Base-by-base conservation (phyloP, 148 eudicot genomes). In the Rheum nobile region DNA sequence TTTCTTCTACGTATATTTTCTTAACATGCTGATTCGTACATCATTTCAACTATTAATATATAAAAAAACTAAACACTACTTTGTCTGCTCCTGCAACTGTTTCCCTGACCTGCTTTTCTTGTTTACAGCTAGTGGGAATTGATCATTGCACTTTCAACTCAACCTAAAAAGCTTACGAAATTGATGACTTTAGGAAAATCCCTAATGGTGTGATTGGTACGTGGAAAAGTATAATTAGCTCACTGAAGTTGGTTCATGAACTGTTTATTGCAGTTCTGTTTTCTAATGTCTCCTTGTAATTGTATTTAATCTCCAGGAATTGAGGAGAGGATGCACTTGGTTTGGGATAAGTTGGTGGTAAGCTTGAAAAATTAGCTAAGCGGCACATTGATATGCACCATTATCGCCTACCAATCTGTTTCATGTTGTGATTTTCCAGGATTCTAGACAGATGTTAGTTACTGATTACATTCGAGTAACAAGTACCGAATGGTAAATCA, bases 261-360 rank as follows among this genome's bases (percentile, higher is more conserved):
- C n/a, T n/a, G n/a, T n/a, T n/a, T n/a, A n/a, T n/a, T n/a, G n/a
- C 13, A 8, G 14, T n/a, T 71, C 28, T 19, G 14, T 52, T 50
- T 35, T 38, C 13, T 19, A 10, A 21, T n/a, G 9, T 22, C 26
- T 38, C 19, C 19, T 8, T 14, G 42, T 32, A 8, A 13, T 31
- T n/a, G 35, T 41, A 19, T 54, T 35, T 29, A 10, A 72, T 69
- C 9, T 75, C 17, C 61, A 95, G 97, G 98, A 72, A 85, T 95
- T 54, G 98, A 95, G 84, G 98, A 91, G 80, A 86, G 98, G 84
- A 95, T 95, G 96, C 96, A n/a, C n/a, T n/a, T n/a, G n/a, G n/a
- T n/a, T n/a, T n/a, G n/a, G n/a, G n/a, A n/a, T n/a, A n/a, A n/a
- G 12, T 84, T 95, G 97, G 97, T 95, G 98, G 98, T 95, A 83